Evolutionary conservation across 2,329 filamentous ascomycete species (phyloP), one percentile per base, ranked within the genome.

Genomic region (Cytospora chrysosperma): DNA sequence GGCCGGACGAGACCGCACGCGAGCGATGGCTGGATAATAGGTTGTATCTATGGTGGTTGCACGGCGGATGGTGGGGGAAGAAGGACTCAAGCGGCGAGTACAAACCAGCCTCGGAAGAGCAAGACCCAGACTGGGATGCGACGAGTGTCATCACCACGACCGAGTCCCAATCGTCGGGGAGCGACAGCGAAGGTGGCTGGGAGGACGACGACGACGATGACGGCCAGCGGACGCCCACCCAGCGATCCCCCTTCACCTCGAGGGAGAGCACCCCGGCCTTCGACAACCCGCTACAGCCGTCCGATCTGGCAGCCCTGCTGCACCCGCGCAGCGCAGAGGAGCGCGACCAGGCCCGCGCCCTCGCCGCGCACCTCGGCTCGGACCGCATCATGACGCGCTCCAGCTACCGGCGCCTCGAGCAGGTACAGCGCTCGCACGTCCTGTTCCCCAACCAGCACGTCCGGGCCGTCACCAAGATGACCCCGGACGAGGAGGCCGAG

Each of bases 11-110:
- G 55, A 73, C 78, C 19, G 68, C 79, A 8, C 78, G 87, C 49
- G 90, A 95, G 69, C 83, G 84, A 30, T 84, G 85, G 47, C 79
- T 97, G 2, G 89, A 94, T 67, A 82, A 83, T 2, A 88, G 87
- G 64, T 78, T 97, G 1, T 98, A 97, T 73, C 81, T 81, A 32
- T 95, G 93, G 85, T 98, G 92, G 90, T 87, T 90, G 59, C 81
- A 82, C 60, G 92, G 92, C 24, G 92, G 91, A 9, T 91, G 91
- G 78, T 97, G 92, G 88, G 93, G 94, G 1, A 88, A 88, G 19
- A 81, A 88, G 34, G 94, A 98, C 73, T 81, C 82, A 6, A 97
- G 91, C 71, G 91, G 90, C 30, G 90, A 94, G 67, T 98, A 93
- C 73, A 75, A 80, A 34, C 88, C 88, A 0, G 71, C 75, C 9